Percentiles rank a stretch among this genome's conserved stretches.
These are phyloP conservation scores for Vitis hybrid DNA, from an alignment of 177 flowering plant species.

Conservation along the genomic window DNA sequence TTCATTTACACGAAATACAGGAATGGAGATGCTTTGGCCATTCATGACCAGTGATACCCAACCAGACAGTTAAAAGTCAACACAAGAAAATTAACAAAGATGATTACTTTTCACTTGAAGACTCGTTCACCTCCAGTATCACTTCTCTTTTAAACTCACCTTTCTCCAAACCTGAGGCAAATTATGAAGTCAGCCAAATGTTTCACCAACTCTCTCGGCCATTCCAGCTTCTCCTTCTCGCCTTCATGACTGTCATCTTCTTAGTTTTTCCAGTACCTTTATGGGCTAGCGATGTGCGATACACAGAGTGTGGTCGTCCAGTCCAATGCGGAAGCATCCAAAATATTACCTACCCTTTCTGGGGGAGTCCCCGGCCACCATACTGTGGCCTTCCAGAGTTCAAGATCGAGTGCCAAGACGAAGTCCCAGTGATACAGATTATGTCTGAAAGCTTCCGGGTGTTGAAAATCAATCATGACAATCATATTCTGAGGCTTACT, in stretches of 20 bases:
- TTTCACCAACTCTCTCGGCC: background rate
- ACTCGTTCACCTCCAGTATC: too few species aligned
- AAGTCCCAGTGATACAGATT: background rate
- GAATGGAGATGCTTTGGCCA: too few species aligned
- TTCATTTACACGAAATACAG: too few species aligned
- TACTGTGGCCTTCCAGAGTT: background rate
- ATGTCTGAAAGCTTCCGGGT: background rate
- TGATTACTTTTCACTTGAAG: too few species aligned
- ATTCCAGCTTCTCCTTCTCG: background rate
- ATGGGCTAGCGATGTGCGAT: background rate
- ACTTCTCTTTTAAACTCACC: too few species aligned
- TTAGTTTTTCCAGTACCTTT: background rate
- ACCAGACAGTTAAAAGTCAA: background rate
- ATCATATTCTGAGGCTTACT: background rate
- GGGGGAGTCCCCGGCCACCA: background rate
- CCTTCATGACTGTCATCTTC: background rate
- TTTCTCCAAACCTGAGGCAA: too few species aligned
- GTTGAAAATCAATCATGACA: background rate
- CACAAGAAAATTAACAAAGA: too few species aligned
- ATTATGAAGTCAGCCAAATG: too few species aligned
- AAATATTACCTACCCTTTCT: background rate
- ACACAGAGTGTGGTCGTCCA: background rate
- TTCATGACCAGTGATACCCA: background rate
- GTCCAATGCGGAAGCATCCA: background rate
- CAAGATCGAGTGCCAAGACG: background rate